phyloP scores from a whole-genome alignment of 2,329 filamentous ascomycete genomes.

The Blumeriella jaapii region DNA sequence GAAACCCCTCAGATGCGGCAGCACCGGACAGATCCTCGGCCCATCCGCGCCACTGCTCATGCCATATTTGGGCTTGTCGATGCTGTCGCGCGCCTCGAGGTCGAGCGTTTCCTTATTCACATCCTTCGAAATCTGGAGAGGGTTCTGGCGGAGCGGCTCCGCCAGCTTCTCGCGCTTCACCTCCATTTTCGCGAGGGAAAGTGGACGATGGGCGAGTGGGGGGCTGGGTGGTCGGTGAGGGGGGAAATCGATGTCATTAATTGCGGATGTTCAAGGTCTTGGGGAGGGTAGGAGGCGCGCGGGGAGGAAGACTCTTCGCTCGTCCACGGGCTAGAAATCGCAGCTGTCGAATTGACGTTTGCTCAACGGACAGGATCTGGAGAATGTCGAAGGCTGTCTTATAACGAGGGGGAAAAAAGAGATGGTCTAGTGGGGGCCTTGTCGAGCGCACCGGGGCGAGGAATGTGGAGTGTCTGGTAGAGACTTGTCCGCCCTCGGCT shows the following conservation, averaged over 20 bases:
- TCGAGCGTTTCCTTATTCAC: slow-evolving; percentile 5
- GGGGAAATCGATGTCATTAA: slow-evolving; percentile 16
- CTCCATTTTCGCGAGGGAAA: slow-evolving; percentile 26
- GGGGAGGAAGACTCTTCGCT: too few species aligned
- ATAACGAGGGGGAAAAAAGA: too few species aligned
- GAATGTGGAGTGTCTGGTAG: too few species aligned
- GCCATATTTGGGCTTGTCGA: slow-evolving; percentile 3
- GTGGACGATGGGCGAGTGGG: slow-evolving; percentile 21
- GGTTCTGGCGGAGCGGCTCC: slow-evolving; percentile 2
- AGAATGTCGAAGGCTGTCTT: too few species aligned
- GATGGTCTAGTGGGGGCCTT: too few species aligned
- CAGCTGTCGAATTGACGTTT: too few species aligned
- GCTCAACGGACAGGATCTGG: too few species aligned
- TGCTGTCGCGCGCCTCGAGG: slow-evolving; percentile 4
- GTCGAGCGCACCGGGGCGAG: too few species aligned
- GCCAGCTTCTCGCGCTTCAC: slow-evolving; percentile 10
- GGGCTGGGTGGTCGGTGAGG: slow-evolving; percentile 9
- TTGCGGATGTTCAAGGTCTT: too few species aligned
- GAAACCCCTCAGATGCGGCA: slow-evolving; percentile 22
- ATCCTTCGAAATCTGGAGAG: slow-evolving; percentile 4
- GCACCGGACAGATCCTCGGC: slow-evolving; percentile 23
- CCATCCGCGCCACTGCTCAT: slow-evolving; percentile 15
- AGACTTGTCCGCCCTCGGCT: too few species aligned
- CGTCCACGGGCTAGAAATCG: too few species aligned
- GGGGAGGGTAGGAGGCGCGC: too few species aligned